phyloP scores from a whole-genome alignment of 768 basidiomycete species.

The Thelephora aurantiotincta region DNA sequence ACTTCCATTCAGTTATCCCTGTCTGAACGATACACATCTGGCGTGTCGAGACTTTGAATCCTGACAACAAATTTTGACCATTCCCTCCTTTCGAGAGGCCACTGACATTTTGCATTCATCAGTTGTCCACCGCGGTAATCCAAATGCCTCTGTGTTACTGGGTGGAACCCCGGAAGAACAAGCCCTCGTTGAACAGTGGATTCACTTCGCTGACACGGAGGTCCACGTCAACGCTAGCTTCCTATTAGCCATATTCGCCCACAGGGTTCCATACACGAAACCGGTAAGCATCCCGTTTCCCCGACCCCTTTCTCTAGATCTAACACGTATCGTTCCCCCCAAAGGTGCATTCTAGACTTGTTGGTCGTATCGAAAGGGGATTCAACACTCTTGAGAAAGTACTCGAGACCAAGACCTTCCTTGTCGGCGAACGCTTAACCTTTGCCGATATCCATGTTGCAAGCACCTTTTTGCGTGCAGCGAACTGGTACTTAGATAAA shows the following conservation, averaged over 20 bases:
- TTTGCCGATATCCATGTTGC: conserved; percentile 77
- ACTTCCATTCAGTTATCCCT: conserved; percentile 10
- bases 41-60: background rate
- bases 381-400: conserved; percentile 60
- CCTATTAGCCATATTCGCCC: conserved; percentile 27
- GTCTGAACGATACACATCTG: conserved; percentile 5
- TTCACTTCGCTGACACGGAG: conserved; percentile 58
- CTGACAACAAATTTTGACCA: background rate
- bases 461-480: conserved; percentile 37
- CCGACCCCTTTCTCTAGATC: background rate
- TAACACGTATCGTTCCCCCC: conserved; percentile 1
- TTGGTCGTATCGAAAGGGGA: conserved; percentile 39
- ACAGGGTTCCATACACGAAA: conserved; percentile 58
- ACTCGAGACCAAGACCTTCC: conserved; percentile 71
- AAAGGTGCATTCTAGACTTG: conserved; percentile 40
- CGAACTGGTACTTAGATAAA: conserved; percentile 49
- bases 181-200: conserved; percentile 80
- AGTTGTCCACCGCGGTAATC: conserved; percentile 60
- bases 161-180: conserved; percentile 49
- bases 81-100: conserved; percentile 3
- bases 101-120: conserved; percentile 4
- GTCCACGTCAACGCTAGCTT: conserved; percentile 26
- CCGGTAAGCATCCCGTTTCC: conserved; percentile 32
- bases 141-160: conserved; percentile 60
- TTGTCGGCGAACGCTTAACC: conserved; percentile 90